These are phyloP conservation scores for Astraeus odoratus DNA, from an alignment of 768 basidiomycete species.

Conservation along the genomic window DNA sequence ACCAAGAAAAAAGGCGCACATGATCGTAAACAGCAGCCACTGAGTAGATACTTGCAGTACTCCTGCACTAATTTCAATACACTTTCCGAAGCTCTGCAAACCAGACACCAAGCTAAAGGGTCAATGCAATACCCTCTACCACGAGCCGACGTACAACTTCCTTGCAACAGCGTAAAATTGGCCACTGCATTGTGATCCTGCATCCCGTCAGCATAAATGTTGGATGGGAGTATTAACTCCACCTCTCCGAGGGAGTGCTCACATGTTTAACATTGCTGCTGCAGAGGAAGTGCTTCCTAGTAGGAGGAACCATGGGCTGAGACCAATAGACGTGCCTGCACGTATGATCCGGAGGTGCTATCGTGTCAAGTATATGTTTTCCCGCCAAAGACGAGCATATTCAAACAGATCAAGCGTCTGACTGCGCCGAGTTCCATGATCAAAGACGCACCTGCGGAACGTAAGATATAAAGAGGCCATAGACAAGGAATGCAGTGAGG, in stretches of 20 bases:
- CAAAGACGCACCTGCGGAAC: slow-evolving; percentile 57
- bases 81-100: slow-evolving; percentile 55
- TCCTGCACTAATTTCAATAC: slow-evolving; percentile 75
- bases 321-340: slow-evolving; percentile 75
- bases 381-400: no score
- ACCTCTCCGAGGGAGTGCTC: slow-evolving; percentile 16
- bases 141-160: slow-evolving; percentile 49
- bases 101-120: neutral
- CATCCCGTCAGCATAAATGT: slow-evolving; percentile 9
- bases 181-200: slow-evolving; percentile 82
- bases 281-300: slow-evolving; percentile 83
- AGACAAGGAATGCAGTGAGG: slow-evolving; percentile 58
- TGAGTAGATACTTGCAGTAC: slow-evolving; percentile 76
- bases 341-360: slow-evolving; percentile 79
- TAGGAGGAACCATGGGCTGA: slow-evolving; percentile 87
- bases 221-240: neutral
- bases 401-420: no score
- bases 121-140: neutral
- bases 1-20: slow-evolving; percentile 47
- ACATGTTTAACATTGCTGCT: slow-evolving; percentile 83
- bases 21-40: slow-evolving; percentile 77
- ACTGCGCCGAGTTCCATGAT: neutral
- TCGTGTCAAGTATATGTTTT: neutral
- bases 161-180: slow-evolving; percentile 72
- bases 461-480: slow-evolving; percentile 79